Percentiles rank a stretch among this genome's conserved stretches.
phyloP scores from a whole-genome alignment of 1,284 basidiomycete species.

The Rhodotorula sp. region DNA sequence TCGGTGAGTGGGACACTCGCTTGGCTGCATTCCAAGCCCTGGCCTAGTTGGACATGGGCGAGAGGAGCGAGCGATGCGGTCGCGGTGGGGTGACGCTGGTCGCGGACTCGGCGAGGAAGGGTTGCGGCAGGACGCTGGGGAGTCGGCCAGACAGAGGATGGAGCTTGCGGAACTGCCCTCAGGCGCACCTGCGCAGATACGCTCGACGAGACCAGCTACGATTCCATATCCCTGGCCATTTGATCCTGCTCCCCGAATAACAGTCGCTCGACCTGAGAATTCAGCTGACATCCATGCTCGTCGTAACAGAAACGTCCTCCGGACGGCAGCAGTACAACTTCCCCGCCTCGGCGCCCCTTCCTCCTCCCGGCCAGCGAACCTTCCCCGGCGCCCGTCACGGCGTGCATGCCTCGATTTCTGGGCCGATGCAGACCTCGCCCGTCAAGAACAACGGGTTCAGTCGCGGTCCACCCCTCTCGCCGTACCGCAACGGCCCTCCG shows the following conservation, averaged over 20 bases:
- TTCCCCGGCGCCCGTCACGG: conserved; percentile 36
- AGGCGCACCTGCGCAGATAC: no score
- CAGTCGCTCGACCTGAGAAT: not conserved
- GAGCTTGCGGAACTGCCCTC: not conserved
- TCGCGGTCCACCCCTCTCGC: conserved; percentile 38
- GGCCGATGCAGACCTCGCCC: conserved; percentile 46
- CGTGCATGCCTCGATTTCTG: conserved; percentile 45
- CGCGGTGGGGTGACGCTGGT: no score
- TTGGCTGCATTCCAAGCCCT: no score
- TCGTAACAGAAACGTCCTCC: conserved; percentile 44
- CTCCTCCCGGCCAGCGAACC: conserved; percentile 26
- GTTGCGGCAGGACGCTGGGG: not conserved
- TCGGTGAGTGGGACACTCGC: conserved; percentile 8
- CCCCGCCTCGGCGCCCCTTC: conserved; percentile 38
- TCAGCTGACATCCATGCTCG: conserved; percentile 1
- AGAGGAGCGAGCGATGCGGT: no score
- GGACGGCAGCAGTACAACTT: conserved; percentile 50
- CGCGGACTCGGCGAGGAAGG: not conserved
- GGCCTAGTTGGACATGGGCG: no score
- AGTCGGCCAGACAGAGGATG: not conserved
- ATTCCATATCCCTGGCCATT: not conserved
- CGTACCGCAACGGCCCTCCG: conserved; percentile 18
- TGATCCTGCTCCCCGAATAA: not conserved
- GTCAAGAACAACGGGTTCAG: conserved; percentile 43
- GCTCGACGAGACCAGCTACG: no score